Base-by-base conservation (phyloP, 2,329 filamentous ascomycete genomes). In the Ceratocystis eucalypticola region DNA sequence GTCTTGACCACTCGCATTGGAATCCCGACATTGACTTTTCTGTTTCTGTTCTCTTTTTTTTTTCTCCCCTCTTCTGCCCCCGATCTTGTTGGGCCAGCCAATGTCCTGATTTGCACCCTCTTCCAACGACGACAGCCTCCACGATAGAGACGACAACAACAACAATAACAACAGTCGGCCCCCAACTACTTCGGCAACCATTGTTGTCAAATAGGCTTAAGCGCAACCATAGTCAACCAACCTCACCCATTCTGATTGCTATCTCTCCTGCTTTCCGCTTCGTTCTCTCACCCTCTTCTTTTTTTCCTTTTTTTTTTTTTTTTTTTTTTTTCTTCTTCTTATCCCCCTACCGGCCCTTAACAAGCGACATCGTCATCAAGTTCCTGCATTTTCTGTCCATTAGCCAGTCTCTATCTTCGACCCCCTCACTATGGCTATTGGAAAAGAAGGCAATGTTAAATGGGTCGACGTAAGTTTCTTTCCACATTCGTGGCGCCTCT, bases 381-480 rank as follows among this genome's bases (percentile, higher is more conserved):
- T 59, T 44, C 5, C 22, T 59, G 48, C 30, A 44, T 61, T 53
- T 64, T 22, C 30, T 48, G 10, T n/a, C 46, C 5, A 50, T 41
- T 37, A 53, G 25, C 57, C 30, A 20, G 3, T 25, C 20, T 7
- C 20, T 48, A 22, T 20, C 30, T 30, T 28, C 37, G 10, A 20
- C 45, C 17, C 20, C 17, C 20, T 6, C n/a, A 44, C 10, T 41
- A 78, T 78, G 77, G 73, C 76, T 30, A 76, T 78, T 64, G 77
- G 77, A 59, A 77, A 74, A 67, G 77, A 78, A 72, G 75, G 76
- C 69, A 81, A 81, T 69, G 81, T 84, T 25, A 83, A 84, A 75
- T 84, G 81, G 81, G 81, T 84, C 50, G 81, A 84, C 77, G 81
- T 84, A 75, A 73, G 80, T 78, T 44, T 59, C 67, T 57, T 45